Base-by-base conservation (phyloP, 495 filamentous ascomycete species). In the Penicillium salamii region DNA sequence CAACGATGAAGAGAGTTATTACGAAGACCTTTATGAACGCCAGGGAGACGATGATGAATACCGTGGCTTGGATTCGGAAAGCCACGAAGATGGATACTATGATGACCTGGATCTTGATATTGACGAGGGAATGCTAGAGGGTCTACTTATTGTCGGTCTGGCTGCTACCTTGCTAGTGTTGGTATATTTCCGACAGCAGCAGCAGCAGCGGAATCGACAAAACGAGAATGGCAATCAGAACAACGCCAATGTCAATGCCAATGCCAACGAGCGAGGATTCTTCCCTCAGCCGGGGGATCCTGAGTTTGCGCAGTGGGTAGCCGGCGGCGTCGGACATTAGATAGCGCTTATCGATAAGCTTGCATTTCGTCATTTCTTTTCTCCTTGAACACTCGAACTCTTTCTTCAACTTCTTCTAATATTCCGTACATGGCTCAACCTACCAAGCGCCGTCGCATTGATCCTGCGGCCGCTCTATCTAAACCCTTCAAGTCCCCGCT, bases 111-210 rank as follows among this genome's bases (percentile, higher is more conserved):
- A 85, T 15, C 57, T 75, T 23, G 77, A 81, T 6, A 76, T 90
- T 49, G 87, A 91, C 50, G 88, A 87, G 21, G 83, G 84, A 5
- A 71, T 95, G 5, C 52, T 97, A 9, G 93, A 99, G 67, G 92
- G 86, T 28, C 58, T 96, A 11, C 76, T 95, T 18, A 96, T 99
- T 50, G 68, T 96, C 2, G 84, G 78, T 1, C 64, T 97, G 33
- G 84, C 88, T 1, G 87, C 82, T 1, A 82, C 83, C 1, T 74
- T 97, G 23, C 78, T 87, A 1, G 81, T 88, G 42, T 69, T 97
- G 47, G 78, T 97, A 19, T 91, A 88, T 59, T 91, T 93, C 62
- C 77, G 95, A 23, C 84, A 90, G 47, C 86, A 92, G 57, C 75
- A 88, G 20, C 86, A 89, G 51, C 78, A 71, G 31, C 72, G 78